Conservation (phyloP, 1,284 basidiomycete species). For the Marasmius fiardii region DNA sequence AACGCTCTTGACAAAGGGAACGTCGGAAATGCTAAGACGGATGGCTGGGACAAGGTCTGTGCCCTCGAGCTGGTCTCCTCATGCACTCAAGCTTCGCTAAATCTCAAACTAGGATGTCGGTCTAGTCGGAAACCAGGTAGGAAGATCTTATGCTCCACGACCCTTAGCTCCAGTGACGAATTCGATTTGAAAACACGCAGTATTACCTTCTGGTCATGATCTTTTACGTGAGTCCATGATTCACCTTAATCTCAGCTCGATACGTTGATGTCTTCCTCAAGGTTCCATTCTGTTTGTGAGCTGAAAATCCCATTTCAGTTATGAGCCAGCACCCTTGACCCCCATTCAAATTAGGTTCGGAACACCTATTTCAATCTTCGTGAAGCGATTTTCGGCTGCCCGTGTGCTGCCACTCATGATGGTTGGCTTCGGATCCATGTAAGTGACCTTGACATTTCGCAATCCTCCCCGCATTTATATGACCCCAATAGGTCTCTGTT, state of each 20-base stretch:
- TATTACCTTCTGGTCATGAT: conserved; percentile 48
- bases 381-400: conserved; percentile 44
- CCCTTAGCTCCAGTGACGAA: not conserved
- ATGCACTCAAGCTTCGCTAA: not conserved
- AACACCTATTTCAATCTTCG: conserved; percentile 44
- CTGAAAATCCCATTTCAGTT: not conserved
- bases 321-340: not conserved
- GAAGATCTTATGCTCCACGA: not conserved
- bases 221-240: conserved; percentile 39
- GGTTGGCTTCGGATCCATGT: conserved; percentile 40
- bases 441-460: not conserved
- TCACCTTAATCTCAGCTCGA: not conserved
- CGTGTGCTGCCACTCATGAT: conserved; percentile 45
- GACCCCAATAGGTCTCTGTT: conserved; percentile 32
- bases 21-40: conserved; percentile 53
- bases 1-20: conserved; percentile 55
- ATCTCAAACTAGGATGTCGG: conserved; percentile 29
- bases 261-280: conserved; percentile 9
- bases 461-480: not conserved
- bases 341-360: conserved; percentile 36
- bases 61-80: not conserved
- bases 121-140: conserved; percentile 37
- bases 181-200: conserved; percentile 19
- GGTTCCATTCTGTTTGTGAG: conserved; percentile 44
- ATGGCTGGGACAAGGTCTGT: conserved; percentile 40